Evolutionary conservation across 2,329 filamentous ascomycete genomes (phyloP), one percentile per base, ranked within the genome.

Genomic region (Lecanicillium sp.): DNA sequence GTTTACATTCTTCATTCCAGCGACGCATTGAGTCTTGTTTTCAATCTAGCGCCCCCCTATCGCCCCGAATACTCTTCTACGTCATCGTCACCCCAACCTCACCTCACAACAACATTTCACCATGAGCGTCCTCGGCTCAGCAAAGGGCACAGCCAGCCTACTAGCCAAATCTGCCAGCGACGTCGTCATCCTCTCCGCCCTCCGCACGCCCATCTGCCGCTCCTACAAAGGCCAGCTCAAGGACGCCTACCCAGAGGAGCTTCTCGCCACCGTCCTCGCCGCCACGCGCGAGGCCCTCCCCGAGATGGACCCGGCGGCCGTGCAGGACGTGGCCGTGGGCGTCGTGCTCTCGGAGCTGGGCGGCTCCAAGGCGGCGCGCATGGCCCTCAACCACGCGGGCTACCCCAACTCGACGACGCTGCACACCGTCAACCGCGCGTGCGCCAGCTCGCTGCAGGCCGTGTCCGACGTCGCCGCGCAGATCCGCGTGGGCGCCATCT

Each of bases 341-440:
- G 88, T 87, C 25, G 89, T 96, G 4, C 79, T 96, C 39, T 87
- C 87, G 19, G 88, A 95, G 61, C 82, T 96, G 12, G 89, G 89
- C 48, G 89, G 89, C 42, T 81, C 77, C 50, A 96, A 96, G 69
- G 88, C 88, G 0, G 87, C 84, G 2, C 84, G 89, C 47, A 94
- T 94, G 86, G 87, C 87, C 32, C 77, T 90, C 51, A 84, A 88
- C 62, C 86, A 94, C 64, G 81, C 82, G 42, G 87, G 87, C 25
- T 86, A 81, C 55, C 74, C 84, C 13, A 74, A 74, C 48, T 72
- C 73, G 1, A 88, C 86, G 1, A 74, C 79, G 12, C 81, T 96
- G 50, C 83, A 88, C 65, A 96, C 89, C 0, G 77, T 92, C 49
- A 96, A 96, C 66, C 76, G 90, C 29, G 88, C 89, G 12, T 96